These are phyloP conservation scores for Populus hybrid DNA, from an alignment of 441 rosid genomes.

Conservation along the genomic window DNA sequence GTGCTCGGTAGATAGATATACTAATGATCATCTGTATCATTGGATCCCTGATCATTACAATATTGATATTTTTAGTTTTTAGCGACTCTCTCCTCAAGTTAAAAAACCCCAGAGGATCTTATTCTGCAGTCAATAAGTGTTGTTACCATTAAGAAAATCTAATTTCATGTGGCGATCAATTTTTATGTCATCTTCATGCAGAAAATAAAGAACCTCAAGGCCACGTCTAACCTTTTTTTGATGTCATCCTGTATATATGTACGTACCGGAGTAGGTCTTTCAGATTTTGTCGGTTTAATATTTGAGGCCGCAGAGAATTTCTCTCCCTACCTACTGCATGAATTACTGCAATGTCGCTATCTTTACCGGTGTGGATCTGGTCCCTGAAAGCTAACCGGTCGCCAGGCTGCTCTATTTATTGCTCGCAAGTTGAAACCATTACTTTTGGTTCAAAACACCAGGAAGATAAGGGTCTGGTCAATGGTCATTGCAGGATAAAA, in stretches of 20 bases:
- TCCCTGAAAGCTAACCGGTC: neutral
- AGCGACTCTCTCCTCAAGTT: neutral
- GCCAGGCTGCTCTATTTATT: neutral
- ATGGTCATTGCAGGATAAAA: constrained; percentile 7
- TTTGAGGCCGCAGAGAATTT: neutral
- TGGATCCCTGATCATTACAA: neutral
- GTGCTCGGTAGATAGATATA: neutral
- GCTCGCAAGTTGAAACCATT: neutral
- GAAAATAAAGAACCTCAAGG: neutral
- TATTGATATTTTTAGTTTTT: neutral
- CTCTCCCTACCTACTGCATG: neutral
- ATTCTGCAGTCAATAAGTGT: neutral
- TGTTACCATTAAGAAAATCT: neutral
- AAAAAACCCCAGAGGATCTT: neutral
- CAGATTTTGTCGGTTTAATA: neutral
- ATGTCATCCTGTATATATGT: neutral
- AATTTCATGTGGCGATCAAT: neutral
- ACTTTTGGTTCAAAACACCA: constrained; percentile 8
- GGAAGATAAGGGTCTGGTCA: constrained; percentile 1
- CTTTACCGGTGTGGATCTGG: neutral
- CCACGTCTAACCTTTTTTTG: neutral
- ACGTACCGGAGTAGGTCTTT: neutral
- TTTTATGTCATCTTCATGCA: neutral
- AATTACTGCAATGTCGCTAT: neutral
- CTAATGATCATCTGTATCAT: neutral